Conservation (phyloP, 2,329 filamentous ascomycete genomes). For the Cercospora sojina region DNA sequence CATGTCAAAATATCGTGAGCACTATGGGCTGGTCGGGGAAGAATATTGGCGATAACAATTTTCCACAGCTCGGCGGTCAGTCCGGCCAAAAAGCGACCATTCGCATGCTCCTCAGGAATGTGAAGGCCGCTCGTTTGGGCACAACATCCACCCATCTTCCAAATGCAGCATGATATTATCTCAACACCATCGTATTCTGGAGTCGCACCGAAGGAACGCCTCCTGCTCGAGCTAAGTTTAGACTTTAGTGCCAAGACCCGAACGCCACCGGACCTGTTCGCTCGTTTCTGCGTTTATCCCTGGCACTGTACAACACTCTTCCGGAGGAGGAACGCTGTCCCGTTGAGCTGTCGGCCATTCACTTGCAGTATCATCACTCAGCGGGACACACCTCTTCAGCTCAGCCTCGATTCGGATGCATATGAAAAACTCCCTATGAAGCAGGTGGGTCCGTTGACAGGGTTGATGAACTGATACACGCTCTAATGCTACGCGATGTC, state of each 20-base stretch:
- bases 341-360: neutral
- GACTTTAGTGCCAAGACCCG: neutral
- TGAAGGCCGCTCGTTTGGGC: neutral
- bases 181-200: constrained; percentile 12
- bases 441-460: constrained; percentile 18
- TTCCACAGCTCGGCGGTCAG: neutral
- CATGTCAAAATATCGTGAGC: neutral
- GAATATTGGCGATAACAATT: constrained; percentile 6
- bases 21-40: neutral
- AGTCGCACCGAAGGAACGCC: constrained; percentile 20
- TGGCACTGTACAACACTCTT: constrained; percentile 15
- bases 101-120: neutral
- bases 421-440: constrained; percentile 16
- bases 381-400: constrained; percentile 10
- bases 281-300: constrained; percentile 5
- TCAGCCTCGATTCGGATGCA: neutral
- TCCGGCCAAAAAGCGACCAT: neutral
- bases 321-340: constrained; percentile 15
- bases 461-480: constrained; percentile 11
- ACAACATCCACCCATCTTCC: neutral
- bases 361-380: constrained; percentile 9
- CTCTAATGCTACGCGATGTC: constrained; percentile 16
- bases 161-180: constrained; percentile 1
- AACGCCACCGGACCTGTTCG: neutral
- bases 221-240: constrained; percentile 9